Conservation (phyloP, 2,329 filamentous ascomycete genomes). For the Septoria linicola region DNA sequence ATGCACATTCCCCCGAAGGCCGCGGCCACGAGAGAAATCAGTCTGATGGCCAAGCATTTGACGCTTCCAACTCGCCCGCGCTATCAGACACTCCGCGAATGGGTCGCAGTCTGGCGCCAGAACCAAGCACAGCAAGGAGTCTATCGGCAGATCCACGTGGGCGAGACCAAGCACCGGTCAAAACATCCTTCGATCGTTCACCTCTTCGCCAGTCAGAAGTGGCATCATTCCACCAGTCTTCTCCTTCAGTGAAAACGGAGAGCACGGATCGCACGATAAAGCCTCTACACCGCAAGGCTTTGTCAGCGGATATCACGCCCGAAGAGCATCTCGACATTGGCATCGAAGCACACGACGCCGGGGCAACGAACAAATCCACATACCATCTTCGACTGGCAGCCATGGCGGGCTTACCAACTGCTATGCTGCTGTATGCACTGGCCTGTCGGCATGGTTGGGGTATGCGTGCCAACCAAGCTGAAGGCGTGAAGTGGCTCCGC, state of each 20-base stretch:
- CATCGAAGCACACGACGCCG: conserved; percentile 84
- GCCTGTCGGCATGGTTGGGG: conserved; percentile 97
- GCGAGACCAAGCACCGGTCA: conserved; percentile 3
- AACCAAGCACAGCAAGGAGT: conserved; percentile 27
- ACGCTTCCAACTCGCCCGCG: conserved; percentile 14
- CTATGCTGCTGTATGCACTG: conserved; percentile 92
- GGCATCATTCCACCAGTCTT: conserved; percentile 9
- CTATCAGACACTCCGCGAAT: conserved; percentile 19
- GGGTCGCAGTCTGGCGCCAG: conserved; percentile 20
- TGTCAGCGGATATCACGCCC: conserved; percentile 65
- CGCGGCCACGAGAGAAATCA: conserved; percentile 24
- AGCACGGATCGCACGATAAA: conserved; percentile 47
- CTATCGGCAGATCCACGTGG: conserved; percentile 35
- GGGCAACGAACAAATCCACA: conserved; percentile 86
- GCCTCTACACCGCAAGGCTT: conserved; percentile 54
- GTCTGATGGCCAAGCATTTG: conserved; percentile 20
- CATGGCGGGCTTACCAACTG: conserved; percentile 79
- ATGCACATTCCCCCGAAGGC: conserved; percentile 1
- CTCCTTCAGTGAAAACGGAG: conserved; percentile 35
- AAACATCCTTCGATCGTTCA: conserved; percentile 11
- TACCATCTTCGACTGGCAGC: conserved; percentile 93
- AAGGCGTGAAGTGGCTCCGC: conserved; percentile 88
- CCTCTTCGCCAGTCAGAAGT: conserved; percentile 11
- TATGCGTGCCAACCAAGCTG: conserved; percentile 85
- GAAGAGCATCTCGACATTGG: conserved; percentile 90